phyloP scores from a whole-genome alignment of 345 rosid species.

The Firmiana major region DNA sequence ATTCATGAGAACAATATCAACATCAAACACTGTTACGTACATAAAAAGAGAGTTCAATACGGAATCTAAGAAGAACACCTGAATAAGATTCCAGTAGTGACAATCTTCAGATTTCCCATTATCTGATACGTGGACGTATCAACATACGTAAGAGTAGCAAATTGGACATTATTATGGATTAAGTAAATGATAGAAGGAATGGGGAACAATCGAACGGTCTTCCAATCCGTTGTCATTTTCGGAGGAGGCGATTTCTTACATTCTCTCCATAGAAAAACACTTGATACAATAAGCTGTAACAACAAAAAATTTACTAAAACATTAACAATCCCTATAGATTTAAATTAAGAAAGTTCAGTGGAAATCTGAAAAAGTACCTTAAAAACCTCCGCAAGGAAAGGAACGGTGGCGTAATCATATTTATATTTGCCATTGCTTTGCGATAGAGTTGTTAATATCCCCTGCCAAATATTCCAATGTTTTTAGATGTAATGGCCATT shows the following conservation, averaged over 20 bases:
- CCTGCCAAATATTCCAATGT: slow-evolving; percentile 32
- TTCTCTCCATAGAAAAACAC: slow-evolving; percentile 80
- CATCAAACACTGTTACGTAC: background rate
- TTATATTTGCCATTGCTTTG: slow-evolving; percentile 79
- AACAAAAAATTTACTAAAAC: background rate
- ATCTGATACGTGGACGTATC: slow-evolving; percentile 96
- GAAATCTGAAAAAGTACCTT: slow-evolving; percentile 47
- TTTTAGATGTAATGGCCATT: background rate
- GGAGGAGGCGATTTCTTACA: slow-evolving; percentile 38
- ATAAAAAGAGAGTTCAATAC: background rate
- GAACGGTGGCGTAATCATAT: slow-evolving; percentile 93
- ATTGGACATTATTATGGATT: slow-evolving; percentile 91
- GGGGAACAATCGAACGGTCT: slow-evolving; percentile 68
- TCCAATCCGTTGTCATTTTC: slow-evolving; percentile 88
- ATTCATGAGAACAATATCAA: background rate
- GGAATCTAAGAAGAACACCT: slow-evolving; percentile 39
- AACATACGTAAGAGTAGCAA: slow-evolving; percentile 83
- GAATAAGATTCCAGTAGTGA: slow-evolving; percentile 81
- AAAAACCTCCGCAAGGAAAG: slow-evolving; percentile 86
- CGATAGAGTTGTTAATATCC: slow-evolving; percentile 89
- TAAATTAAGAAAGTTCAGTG: background rate
- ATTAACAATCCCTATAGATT: background rate
- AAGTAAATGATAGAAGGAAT: slow-evolving; percentile 87
- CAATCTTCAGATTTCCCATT: slow-evolving; percentile 98
- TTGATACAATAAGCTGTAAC: slow-evolving; percentile 71